Evolutionary conservation across 2,329 filamentous ascomycete species (phyloP).

Genomic region (Mycosphaerelloides madeirae): DNA sequence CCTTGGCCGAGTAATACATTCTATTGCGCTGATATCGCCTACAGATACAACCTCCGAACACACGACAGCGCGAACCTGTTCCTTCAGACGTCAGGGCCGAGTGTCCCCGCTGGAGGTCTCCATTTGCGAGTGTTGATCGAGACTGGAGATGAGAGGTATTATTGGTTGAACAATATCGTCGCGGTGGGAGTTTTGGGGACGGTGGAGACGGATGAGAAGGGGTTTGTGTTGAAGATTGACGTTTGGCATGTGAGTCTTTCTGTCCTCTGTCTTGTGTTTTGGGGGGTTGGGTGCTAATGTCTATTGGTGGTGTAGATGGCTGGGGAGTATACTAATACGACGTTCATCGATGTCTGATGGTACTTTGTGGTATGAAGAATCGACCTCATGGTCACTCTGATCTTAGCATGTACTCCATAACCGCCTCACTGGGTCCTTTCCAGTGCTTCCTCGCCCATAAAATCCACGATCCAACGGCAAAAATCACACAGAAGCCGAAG

Average conservation of each 20-base stretch:
- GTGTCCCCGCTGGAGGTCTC: conserved; percentile 26
- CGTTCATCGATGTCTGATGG: conserved; percentile 15
- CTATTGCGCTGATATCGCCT: conserved; percentile 11
- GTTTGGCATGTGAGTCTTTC: conserved; percentile 27
- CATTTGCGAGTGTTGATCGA: conserved; percentile 34
- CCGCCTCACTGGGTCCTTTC: neutral
- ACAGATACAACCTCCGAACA: conserved; percentile 35
- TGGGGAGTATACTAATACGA: conserved; percentile 14
- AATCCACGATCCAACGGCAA: neutral
- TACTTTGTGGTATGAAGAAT: too few relatives aligned
- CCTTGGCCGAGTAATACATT: neutral
- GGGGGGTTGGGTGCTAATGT: conserved; percentile 1
- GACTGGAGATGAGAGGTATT: conserved; percentile 32
- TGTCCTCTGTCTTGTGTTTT: neutral
- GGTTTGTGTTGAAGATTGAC: conserved; percentile 22
- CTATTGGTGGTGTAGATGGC: conserved; percentile 6
- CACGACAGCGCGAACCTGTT: conserved; percentile 34
- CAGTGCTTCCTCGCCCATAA: conserved; percentile 2
- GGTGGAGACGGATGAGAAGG: conserved; percentile 12
- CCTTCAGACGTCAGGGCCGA: conserved; percentile 32
- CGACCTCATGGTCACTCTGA: neutral
- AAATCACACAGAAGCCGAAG: conserved; percentile 1
- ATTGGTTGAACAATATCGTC: conserved; percentile 38
- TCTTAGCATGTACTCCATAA: conserved; percentile 3
- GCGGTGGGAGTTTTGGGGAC: conserved; percentile 18